Evolutionary conservation across 2,329 filamentous ascomycete genomes (phyloP).

Genomic region (Beauveria australis): DNA sequence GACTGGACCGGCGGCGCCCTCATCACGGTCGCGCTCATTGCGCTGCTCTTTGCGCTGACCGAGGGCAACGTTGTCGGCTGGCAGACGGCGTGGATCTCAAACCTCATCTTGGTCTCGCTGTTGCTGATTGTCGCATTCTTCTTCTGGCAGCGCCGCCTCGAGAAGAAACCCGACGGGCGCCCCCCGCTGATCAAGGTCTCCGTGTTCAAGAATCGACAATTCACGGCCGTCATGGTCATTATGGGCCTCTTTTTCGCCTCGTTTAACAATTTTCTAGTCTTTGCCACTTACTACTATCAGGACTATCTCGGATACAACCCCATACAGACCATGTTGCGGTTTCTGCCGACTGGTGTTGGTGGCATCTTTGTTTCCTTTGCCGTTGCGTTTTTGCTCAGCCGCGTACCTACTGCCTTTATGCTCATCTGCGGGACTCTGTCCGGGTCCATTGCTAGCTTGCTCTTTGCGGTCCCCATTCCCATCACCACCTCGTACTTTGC

Average conservation of each 20-base stretch:
- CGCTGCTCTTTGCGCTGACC: constrained; percentile 58
- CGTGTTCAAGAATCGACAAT: constrained; percentile 50
- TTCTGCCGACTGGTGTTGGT: constrained; percentile 55
- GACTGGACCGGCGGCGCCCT: constrained; percentile 61
- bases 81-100: constrained; percentile 53
- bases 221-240: constrained; percentile 55
- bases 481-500: constrained; percentile 57
- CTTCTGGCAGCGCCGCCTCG: constrained; percentile 47
- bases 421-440: constrained; percentile 49
- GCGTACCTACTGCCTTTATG: constrained; percentile 50
- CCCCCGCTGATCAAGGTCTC: constrained; percentile 59
- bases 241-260: constrained; percentile 59
- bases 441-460: constrained; percentile 46
- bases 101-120: constrained; percentile 49
- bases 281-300: constrained; percentile 63
- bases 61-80: constrained; percentile 64
- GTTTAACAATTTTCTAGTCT: constrained; percentile 62
- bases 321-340: constrained; percentile 60
- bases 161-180: constrained; percentile 22
- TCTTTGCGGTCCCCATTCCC: constrained; percentile 58
- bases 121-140: constrained; percentile 49
- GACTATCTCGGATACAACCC: constrained; percentile 53
- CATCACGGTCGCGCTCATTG: constrained; percentile 53
- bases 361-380: constrained; percentile 50
- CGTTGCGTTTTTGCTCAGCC: constrained; percentile 47